These are phyloP conservation scores for Meredithiella fracta DNA, from an alignment of 2,329 filamentous ascomycete genomes.

Conservation along the genomic window DNA sequence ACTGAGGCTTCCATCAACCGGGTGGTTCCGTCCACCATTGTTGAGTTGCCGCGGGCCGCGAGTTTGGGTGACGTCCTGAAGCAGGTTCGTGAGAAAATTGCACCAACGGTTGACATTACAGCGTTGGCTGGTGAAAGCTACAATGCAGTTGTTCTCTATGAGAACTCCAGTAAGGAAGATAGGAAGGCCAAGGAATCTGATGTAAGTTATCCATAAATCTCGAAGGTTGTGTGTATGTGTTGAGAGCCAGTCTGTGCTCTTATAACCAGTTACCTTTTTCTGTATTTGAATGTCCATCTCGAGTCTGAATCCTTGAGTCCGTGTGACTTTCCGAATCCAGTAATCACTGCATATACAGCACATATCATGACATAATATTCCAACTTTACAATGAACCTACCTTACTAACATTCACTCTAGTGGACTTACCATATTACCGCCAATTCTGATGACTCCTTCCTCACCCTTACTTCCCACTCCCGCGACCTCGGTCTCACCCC, in stretches of 20 bases:
- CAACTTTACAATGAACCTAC: not conserved
- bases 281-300: too few species aligned
- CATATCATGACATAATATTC: too few species aligned
- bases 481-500: conserved; percentile 15
- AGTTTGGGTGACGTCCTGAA: not conserved
- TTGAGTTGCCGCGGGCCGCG: conserved; percentile 8
- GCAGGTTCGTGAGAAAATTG: not conserved
- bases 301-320: too few species aligned
- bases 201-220: conserved; percentile 1
- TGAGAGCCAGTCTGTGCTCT: not conserved
- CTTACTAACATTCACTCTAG: conserved; percentile 8
- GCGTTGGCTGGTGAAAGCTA: not conserved
- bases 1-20: not conserved
- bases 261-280: too few species aligned
- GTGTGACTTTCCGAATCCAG: too few species aligned
- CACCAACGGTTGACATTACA: not conserved
- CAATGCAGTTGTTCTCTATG: conserved; percentile 6
- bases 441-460: conserved; percentile 11
- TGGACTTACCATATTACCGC: conserved; percentile 17
- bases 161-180: conserved; percentile 7
- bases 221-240: not conserved
- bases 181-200: conserved; percentile 5
- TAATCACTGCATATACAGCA: too few species aligned
- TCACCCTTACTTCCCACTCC: conserved; percentile 16
- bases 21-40: conserved; percentile 9